A percentile compares a stretch with the other conserved stretches of the same genome.
These are phyloP conservation scores for Pyrenula aspistea DNA, from an alignment of 495 filamentous ascomycete genomes.

Conservation along the genomic window DNA sequence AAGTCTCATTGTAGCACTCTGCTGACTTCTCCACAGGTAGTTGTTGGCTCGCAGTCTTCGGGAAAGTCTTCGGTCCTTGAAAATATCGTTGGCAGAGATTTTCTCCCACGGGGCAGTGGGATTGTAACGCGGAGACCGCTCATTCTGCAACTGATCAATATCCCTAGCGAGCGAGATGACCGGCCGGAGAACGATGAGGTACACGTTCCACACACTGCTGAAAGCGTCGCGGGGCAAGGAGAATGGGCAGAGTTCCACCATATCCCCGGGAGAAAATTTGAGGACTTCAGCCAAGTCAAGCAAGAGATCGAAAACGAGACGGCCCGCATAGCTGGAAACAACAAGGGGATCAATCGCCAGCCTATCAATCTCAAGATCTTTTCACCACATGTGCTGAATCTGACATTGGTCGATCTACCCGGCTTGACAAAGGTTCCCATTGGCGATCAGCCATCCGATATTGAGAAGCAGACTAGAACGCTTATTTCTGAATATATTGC, in stretches of 20 bases:
- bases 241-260: slow-evolving; percentile 99
- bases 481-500: slow-evolving; percentile 98
- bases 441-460: slow-evolving; percentile 94
- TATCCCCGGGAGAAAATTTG: slow-evolving; percentile 76
- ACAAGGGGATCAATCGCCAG: slow-evolving; percentile 96
- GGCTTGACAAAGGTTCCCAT: slow-evolving; percentile 98
- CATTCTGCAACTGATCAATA: slow-evolving; percentile 96
- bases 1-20: slow-evolving; percentile 2
- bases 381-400: slow-evolving; percentile 89
- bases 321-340: slow-evolving; percentile 84
- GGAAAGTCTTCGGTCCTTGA: slow-evolving; percentile 99
- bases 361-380: slow-evolving; percentile 99
- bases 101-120: slow-evolving; percentile 88
- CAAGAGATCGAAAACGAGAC: slow-evolving; percentile 97
- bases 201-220: slow-evolving; percentile 55
- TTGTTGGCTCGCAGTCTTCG: slow-evolving; percentile 96
- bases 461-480: slow-evolving; percentile 96
- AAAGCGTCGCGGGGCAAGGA: slow-evolving; percentile 54
- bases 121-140: slow-evolving; percentile 91
- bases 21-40: slow-evolving; percentile 49
- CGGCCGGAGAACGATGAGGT: slow-evolving; percentile 51
- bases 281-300: slow-evolving; percentile 85
- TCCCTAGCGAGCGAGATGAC: slow-evolving; percentile 68
- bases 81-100: slow-evolving; percentile 97
- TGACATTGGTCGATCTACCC: slow-evolving; percentile 92